Conservation (phyloP, 306 rosid genomes). For the Gastrolobium villosum region DNA sequence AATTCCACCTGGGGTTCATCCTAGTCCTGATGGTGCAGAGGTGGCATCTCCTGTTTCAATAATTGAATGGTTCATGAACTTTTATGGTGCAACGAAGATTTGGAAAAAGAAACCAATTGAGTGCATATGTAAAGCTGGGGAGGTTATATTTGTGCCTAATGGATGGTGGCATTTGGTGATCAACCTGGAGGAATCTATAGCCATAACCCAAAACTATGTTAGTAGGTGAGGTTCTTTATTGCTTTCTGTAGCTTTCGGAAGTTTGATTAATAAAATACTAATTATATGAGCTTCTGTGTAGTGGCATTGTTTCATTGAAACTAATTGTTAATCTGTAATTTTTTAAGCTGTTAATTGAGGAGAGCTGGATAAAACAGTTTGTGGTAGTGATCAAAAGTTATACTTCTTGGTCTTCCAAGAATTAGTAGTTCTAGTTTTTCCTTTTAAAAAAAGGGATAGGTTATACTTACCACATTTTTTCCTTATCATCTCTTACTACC, state of each 20-base stretch:
- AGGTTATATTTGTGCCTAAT: constrained; percentile 86
- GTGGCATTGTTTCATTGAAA: constrained; percentile 12
- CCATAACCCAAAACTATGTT: constrained; percentile 94
- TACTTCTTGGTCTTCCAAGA: constrained; percentile 4
- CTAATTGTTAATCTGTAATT: not conserved
- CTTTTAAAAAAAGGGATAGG: no score
- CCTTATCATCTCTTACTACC: no score
- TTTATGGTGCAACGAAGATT: constrained; percentile 74
- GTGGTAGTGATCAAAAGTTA: not conserved
- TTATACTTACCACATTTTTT: no score
- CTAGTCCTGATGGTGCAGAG: constrained; percentile 94
- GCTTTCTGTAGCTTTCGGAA: constrained; percentile 21
- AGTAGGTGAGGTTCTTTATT: constrained; percentile 69
- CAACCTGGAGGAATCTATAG: constrained; percentile 92
- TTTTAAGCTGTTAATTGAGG: not conserved
- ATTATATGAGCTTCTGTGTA: not conserved
- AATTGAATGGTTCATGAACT: constrained; percentile 98
- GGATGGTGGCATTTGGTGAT: constrained; percentile 99
- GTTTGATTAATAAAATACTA: not conserved
- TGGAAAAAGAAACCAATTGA: constrained; percentile 89
- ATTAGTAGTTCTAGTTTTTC: constrained; percentile 9
- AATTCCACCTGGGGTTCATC: constrained; percentile 92
- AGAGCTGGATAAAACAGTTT: constrained; percentile 2
- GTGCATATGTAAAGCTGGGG: constrained; percentile 93
- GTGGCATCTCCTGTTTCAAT: constrained; percentile 96